These are phyloP conservation scores for Coemansia sp. DNA, from an alignment of 192 early-diverging fungal genomes.

Conservation along the genomic window DNA sequence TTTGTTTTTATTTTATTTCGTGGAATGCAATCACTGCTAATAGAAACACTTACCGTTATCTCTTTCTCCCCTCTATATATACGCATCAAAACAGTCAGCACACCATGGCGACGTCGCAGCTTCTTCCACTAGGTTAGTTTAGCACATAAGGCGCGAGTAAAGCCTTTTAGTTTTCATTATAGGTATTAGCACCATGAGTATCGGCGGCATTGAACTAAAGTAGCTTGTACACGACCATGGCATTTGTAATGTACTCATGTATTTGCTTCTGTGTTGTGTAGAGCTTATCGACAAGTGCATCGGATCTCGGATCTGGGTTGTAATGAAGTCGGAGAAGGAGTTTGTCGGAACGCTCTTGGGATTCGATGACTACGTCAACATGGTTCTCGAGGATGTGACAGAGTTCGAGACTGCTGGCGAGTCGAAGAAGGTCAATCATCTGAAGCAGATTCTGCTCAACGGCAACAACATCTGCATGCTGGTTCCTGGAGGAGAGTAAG, in stretches of 20 bases:
- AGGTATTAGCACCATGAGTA: background rate
- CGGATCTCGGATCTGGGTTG: conserved; percentile 94
- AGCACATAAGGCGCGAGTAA: background rate
- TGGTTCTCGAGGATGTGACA: conserved; percentile 97
- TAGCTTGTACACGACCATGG: background rate
- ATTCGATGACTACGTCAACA: conserved; percentile 99
- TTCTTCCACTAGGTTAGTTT: conserved; percentile 54
- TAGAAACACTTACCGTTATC: background rate
- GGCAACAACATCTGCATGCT: conserved; percentile 98
- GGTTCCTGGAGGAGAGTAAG: conserved; percentile 51
- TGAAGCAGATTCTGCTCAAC: conserved; percentile 92
- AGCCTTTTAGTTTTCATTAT: too few relatives aligned
- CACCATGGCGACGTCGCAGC: conserved; percentile 49
- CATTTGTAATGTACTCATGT: too few relatives aligned
- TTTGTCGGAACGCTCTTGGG: conserved; percentile 93
- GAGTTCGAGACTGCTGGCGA: conserved; percentile 80
- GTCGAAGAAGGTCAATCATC: conserved; percentile 65
- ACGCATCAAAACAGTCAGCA: background rate
- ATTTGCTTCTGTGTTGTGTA: conserved; percentile 24
- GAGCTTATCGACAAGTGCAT: conserved; percentile 99
- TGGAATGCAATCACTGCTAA: too few relatives aligned
- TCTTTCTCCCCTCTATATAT: background rate
- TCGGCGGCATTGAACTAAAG: background rate
- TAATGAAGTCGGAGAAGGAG: conserved; percentile 97
- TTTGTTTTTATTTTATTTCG: too few relatives aligned